Base-by-base conservation (phyloP, 1,284 basidiomycete genomes). In the Marasmius fiardii region DNA sequence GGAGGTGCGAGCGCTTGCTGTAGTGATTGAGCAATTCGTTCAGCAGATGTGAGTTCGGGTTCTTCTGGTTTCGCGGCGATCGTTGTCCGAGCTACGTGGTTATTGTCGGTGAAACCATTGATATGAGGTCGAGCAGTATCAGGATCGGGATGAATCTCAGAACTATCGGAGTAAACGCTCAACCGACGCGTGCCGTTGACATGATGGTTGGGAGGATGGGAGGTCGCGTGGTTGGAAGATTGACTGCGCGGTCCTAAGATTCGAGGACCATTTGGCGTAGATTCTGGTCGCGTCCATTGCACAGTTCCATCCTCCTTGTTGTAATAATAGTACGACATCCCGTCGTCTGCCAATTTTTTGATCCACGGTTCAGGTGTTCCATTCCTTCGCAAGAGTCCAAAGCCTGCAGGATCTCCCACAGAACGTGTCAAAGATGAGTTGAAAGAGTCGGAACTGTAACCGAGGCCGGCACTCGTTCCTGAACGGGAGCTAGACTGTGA, bases 291-390 rank as follows among this genome's bases (percentile, higher is more conserved):
- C 1, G 81, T 83, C 90, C 88, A 90, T 49, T 80, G 81, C 24
- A 85, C 73, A 58, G 83, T 75, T 21, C 88, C 87, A 54, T 87
- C 89, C 16, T 79, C 65, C 61, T 80, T 83, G 74, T 95, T 94
- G 67, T 80, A 71, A 69, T 92, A 95, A 68, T 85, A 92, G 69
- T 88, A 91, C 1, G 86, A 82, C 68, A 84, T 74, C n/a, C 92
- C 92, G 65, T 95, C 93, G 64, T 94, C 90, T 21, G 88, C 88
- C 49, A 93, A 76, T 50, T 86, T 84, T 60, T 83, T 82, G 20
- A 86, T 73, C 93, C 93, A 95, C 7, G 86, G 87, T 60, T 90
- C 85, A 24, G 90, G 89, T 6, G 82, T 88, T 28, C 79, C 76
- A 33, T 77, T 78, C 43, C 79, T 79, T 53, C 74, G 81, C 23